Percentiles rank a stretch among this genome's conserved stretches.
Evolutionary conservation across 768 basidiomycete species (phyloP).

Genomic region (Mycena indigotica): DNA sequence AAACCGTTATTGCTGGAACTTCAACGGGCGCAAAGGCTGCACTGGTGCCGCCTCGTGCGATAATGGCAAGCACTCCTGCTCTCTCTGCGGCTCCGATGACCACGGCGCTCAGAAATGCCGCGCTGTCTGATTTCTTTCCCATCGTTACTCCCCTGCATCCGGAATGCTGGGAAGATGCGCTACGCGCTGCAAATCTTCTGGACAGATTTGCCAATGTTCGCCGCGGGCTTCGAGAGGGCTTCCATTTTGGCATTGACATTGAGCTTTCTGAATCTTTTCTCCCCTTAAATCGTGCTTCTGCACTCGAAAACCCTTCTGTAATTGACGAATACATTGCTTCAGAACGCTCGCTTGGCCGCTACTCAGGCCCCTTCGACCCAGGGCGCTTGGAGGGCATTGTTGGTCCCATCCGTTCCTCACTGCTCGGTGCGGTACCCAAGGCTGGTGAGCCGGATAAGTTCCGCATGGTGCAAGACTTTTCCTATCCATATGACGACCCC

Average conservation of each 20-base stretch:
- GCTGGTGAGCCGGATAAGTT: no score
- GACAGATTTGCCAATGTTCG: slow-evolving; percentile 26
- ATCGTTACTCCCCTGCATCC: slow-evolving; percentile 27
- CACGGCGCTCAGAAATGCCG: slow-evolving; percentile 26
- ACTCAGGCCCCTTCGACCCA: slow-evolving; percentile 19
- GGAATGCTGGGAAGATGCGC: slow-evolving; percentile 22
- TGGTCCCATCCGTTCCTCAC: slow-evolving; percentile 28
- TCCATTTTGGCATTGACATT: slow-evolving; percentile 25
- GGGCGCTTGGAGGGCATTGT: slow-evolving; percentile 12
- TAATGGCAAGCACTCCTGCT: slow-evolving; percentile 16
- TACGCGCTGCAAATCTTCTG: slow-evolving; percentile 11
- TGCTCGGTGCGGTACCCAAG: slow-evolving; percentile 27
- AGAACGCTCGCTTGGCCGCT: slow-evolving; percentile 8
- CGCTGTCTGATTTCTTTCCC: slow-evolving; percentile 17
- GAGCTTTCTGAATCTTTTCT: slow-evolving; percentile 14
- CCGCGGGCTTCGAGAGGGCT: slow-evolving; percentile 23
- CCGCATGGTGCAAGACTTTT: slow-evolving; percentile 28
- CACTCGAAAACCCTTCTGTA: slow-evolving; percentile 12
- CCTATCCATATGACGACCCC: slow-evolving; percentile 9
- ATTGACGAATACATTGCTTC: slow-evolving; percentile 19
- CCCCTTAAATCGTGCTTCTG: slow-evolving; percentile 27
- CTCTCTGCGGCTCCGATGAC: no score
- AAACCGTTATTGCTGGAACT: slow-evolving; percentile 18
- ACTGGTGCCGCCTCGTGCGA: neutral
- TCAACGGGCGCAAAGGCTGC: slow-evolving; percentile 16